Conservation (phyloP, 176 grass and related monocot genomes). For the Tuctoria greenei region DNA sequence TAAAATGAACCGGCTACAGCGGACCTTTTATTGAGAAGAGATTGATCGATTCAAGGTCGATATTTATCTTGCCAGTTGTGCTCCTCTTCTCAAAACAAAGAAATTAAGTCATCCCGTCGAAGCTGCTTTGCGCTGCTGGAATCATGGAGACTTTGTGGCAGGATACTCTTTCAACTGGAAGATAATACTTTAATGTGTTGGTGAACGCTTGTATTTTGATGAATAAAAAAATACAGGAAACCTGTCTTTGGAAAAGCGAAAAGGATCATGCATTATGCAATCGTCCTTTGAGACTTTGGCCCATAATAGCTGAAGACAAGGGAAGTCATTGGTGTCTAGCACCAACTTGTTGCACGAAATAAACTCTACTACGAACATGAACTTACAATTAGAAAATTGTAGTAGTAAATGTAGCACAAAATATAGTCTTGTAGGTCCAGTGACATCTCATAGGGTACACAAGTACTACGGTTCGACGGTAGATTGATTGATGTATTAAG, state of each 20-base stretch:
- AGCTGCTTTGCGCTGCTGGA: not conserved
- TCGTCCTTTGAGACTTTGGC: not conserved
- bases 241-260: not conserved
- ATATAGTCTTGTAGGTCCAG: too few species aligned
- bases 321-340: too few species aligned
- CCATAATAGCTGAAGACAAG: not conserved
- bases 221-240: not conserved
- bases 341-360: not conserved
- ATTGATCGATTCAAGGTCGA: too few species aligned
- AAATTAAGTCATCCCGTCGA: not conserved
- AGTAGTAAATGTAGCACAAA: constrained; percentile 37
- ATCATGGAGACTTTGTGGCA: not conserved
- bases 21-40: not conserved
- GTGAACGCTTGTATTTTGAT: not conserved
- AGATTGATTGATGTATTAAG: constrained; percentile 33
- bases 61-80: too few species aligned
- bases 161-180: not conserved
- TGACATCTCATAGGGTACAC: constrained; percentile 17
- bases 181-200: not conserved
- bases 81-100: not conserved
- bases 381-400: constrained; percentile 38
- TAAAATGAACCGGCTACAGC: not conserved
- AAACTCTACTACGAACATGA: not conserved
- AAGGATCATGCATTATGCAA: not conserved
- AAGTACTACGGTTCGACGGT: constrained; percentile 42